phyloP scores from a whole-genome alignment of 169 alveolate genomes.

The Perkinsus olseni region DNA sequence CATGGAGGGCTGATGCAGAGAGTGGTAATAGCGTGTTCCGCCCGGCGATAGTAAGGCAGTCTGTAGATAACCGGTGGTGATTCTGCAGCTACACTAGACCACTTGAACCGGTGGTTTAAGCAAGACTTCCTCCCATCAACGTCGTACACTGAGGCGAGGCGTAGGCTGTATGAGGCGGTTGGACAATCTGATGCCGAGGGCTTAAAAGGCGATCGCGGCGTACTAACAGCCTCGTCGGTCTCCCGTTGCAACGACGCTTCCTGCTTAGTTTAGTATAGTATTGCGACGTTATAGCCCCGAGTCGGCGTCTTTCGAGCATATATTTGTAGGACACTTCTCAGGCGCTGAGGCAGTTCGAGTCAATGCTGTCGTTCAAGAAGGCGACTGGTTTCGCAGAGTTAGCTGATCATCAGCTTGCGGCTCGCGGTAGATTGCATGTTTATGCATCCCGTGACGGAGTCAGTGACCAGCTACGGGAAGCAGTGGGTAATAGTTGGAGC shows the following conservation, averaged over 20 bases:
- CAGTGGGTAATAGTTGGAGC: neutral
- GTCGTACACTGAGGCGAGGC: neutral
- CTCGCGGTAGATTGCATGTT: neutral
- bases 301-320: too few species aligned
- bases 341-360: neutral
- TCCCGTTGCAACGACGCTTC: neutral
- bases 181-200: neutral
- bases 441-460: neutral
- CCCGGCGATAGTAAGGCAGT: neutral
- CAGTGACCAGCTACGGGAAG: neutral
- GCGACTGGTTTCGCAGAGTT: neutral
- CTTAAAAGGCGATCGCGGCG: neutral
- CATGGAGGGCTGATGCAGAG: neutral
- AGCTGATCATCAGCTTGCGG: neutral
- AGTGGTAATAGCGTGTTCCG: neutral
- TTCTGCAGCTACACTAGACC: neutral
- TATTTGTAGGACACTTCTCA: too few species aligned
- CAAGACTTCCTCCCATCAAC: neutral
- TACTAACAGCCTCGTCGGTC: neutral
- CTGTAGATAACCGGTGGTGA: neutral
- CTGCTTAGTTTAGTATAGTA: too few species aligned
- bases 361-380: neutral
- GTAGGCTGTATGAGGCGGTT: neutral
- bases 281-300: too few species aligned
- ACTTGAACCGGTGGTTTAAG: neutral